phyloP scores from a whole-genome alignment of 257 asterid genomes.

The Fraxinus quadrangulata region DNA sequence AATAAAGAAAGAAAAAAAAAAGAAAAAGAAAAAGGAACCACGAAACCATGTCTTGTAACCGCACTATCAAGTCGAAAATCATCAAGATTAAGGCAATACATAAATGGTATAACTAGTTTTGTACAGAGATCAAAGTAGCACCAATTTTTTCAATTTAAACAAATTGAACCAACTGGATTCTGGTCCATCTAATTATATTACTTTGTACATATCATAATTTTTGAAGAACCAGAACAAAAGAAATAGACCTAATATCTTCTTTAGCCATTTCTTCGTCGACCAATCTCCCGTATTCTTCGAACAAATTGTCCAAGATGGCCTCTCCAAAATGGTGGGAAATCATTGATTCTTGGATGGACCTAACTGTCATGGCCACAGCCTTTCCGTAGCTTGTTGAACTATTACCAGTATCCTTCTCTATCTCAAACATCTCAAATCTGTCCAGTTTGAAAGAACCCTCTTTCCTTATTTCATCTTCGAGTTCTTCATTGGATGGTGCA shows the following conservation, averaged over 20 bases:
- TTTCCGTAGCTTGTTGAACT: constrained; percentile 53
- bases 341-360: constrained; percentile 89
- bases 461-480: constrained; percentile 55
- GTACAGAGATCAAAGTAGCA: not conserved
- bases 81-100: not conserved
- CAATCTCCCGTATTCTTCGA: constrained; percentile 60
- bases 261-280: constrained; percentile 60
- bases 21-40: not conserved
- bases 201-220: constrained; percentile 35
- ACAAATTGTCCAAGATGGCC: constrained; percentile 51
- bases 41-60: no score
- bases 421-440: constrained; percentile 50
- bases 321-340: constrained; percentile 69
- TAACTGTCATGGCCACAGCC: constrained; percentile 71
- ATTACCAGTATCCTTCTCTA: constrained; percentile 42
- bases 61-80: not conserved
- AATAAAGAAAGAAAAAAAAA: no score
- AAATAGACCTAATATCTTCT: constrained; percentile 48
- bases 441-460: constrained; percentile 67
- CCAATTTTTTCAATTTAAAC: not conserved
- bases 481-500: constrained; percentile 73
- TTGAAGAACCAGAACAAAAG: constrained; percentile 52
- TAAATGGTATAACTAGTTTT: not conserved
- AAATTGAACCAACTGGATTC: not conserved
- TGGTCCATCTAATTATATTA: not conserved